Conservation (phyloP, 177 flowering plant genomes). For the Vitis hybrid region DNA sequence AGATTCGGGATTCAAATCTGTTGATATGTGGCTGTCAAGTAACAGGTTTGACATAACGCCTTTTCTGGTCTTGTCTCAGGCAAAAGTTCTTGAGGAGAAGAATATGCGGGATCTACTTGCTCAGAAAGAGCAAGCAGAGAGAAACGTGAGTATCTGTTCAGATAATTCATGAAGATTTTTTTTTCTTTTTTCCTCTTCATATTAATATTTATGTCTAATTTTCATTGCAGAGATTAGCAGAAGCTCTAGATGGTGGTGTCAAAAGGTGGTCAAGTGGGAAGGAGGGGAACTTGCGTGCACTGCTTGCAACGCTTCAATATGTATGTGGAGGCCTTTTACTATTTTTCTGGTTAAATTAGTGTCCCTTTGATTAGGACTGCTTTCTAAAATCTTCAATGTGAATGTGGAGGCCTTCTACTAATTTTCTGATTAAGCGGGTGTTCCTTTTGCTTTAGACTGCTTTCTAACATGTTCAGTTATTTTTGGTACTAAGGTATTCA, state of each 20-base stretch:
- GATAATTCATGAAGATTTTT: background rate
- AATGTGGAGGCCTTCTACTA: background rate
- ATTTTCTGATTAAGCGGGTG: no score
- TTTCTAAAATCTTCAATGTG: background rate
- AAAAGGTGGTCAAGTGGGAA: constrained; percentile 94
- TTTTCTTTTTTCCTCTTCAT: constrained; percentile 1
- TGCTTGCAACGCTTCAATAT: constrained; percentile 93
- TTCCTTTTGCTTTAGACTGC: no score
- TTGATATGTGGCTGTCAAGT: background rate
- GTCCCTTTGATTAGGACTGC: background rate
- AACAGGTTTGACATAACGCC: no score
- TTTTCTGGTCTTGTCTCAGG: constrained; percentile 45
- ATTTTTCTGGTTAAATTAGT: background rate
- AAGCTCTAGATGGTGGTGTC: constrained; percentile 82
- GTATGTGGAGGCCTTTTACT: constrained; percentile 41
- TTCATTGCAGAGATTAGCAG: constrained; percentile 76
- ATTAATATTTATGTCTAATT: background rate
- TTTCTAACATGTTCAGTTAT: no score
- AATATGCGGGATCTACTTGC: constrained; percentile 81
- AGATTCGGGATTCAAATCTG: background rate
- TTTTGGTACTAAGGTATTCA: no score
- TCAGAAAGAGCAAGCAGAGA: constrained; percentile 90
- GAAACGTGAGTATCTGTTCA: constrained; percentile 54
- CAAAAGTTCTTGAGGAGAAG: constrained; percentile 96
- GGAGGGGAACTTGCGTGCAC: constrained; percentile 82